phyloP scores from a whole-genome alignment of 2,329 filamentous ascomycete genomes.

The Cladosporium sp. region DNA sequence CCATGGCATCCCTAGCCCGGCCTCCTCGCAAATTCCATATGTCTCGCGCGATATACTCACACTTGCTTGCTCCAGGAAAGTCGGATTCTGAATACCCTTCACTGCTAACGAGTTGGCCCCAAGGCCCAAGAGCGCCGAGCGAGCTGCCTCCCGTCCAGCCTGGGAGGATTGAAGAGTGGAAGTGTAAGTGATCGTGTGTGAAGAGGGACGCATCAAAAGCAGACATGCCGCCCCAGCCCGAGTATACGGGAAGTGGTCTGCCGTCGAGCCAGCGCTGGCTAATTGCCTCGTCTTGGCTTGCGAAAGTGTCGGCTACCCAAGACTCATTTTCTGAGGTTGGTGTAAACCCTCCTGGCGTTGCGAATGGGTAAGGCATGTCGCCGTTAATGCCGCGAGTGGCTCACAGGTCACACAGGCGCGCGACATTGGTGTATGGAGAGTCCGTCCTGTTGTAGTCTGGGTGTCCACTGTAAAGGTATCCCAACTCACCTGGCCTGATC shows the following conservation, averaged over 20 bases:
- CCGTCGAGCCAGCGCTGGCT: conserved; percentile 10
- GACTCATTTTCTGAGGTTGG: not conserved
- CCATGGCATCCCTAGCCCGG: conserved; percentile 1
- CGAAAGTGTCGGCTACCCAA: conserved; percentile 7
- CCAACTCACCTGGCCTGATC: conserved; percentile 2
- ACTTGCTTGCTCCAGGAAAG: conserved; percentile 12
- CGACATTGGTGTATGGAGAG: not conserved
- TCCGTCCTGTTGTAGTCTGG: not conserved
- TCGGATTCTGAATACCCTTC: conserved; percentile 6
- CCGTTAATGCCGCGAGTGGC: conserved; percentile 12
- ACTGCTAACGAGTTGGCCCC: conserved; percentile 9
- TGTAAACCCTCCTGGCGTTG: not conserved
- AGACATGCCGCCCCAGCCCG: conserved; percentile 12
- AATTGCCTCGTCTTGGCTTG: not conserved
- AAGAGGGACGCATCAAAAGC: conserved; percentile 11
- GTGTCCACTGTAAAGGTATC: not conserved
- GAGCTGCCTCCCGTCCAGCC: conserved; percentile 12
- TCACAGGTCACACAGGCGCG: conserved; percentile 9
- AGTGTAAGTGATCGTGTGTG: conserved; percentile 5
- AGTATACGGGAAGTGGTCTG: conserved; percentile 8
- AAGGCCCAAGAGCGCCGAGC: conserved; percentile 2
- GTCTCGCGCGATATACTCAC: conserved; percentile 10
- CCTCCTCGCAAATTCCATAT: conserved; percentile 12
- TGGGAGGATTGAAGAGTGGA: not conserved
- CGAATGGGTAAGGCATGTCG: not conserved